phyloP scores from a whole-genome alignment of 2,329 filamentous ascomycete genomes.

The Paraconiothyrium brasiliense region DNA sequence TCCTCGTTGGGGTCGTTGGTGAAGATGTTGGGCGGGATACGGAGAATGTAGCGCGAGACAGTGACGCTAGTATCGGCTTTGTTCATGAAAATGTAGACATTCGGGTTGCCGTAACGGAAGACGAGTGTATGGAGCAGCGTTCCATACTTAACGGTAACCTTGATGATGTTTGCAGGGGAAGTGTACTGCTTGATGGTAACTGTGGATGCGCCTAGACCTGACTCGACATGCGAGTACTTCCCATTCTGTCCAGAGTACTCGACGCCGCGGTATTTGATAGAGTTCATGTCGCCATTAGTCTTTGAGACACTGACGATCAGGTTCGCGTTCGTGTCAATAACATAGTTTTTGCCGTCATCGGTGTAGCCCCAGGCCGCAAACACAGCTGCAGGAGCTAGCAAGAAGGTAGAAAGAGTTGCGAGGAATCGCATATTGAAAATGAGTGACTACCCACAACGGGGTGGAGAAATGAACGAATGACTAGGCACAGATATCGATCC shows the following conservation, averaged over 20 bases:
- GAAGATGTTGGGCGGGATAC: conserved; percentile 34
- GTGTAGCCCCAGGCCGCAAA: conserved; percentile 53
- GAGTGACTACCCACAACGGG: not conserved
- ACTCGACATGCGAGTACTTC: conserved; percentile 63
- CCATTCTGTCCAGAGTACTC: conserved; percentile 59
- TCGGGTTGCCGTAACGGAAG: conserved; percentile 65
- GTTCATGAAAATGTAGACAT: conserved; percentile 60
- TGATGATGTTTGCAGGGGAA: conserved; percentile 55
- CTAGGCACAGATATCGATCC: not conserved
- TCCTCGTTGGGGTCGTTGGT: conserved; percentile 43
- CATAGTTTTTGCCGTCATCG: conserved; percentile 51
- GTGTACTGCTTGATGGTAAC: conserved; percentile 55
- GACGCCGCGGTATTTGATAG: conserved; percentile 65
- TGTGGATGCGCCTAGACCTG: conserved; percentile 64
- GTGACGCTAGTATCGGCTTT: conserved; percentile 52
- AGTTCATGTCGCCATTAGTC: conserved; percentile 68
- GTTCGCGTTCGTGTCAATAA: conserved; percentile 45
- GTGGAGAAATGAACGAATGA: not conserved
- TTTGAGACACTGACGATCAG: conserved; percentile 44
- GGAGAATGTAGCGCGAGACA: conserved; percentile 51
- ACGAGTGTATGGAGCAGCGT: conserved; percentile 70
- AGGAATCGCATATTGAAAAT: conserved; percentile 27
- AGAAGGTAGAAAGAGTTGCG: conserved; percentile 21
- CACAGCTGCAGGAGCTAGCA: conserved; percentile 41
- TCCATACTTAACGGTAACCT: conserved; percentile 65